These are phyloP conservation scores for Hypoxylon lienhwacheense DNA, from an alignment of 495 filamentous ascomycete species.

Conservation along the genomic window DNA sequence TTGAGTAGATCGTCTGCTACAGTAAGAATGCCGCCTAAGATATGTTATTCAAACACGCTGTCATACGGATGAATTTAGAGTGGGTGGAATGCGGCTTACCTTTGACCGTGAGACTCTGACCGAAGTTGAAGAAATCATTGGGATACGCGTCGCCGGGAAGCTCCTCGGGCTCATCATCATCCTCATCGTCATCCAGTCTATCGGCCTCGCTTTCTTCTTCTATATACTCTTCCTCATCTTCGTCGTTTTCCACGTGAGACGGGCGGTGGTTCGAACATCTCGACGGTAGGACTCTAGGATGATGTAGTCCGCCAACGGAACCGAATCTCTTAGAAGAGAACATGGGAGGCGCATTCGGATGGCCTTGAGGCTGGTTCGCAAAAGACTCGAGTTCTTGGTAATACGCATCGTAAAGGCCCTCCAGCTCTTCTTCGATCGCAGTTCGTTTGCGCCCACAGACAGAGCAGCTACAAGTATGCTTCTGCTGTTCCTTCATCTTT, in stretches of 20 bases:
- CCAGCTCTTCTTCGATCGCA: conserved; percentile 96
- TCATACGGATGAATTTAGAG: conserved; percentile 38
- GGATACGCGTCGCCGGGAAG: conserved; percentile 66
- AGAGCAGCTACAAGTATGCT: conserved; percentile 97
- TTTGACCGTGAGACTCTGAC: conserved; percentile 94
- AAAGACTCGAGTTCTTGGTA: conserved; percentile 98
- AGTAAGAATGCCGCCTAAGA: conserved; percentile 91
- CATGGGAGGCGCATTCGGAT: conserved; percentile 59
- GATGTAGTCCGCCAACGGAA: conserved; percentile 55
- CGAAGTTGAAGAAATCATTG: conserved; percentile 93
- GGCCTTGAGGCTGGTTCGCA: conserved; percentile 80
- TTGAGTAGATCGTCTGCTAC: conserved; percentile 98
- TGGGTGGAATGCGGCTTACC: conserved; percentile 57
- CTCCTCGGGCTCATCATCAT: conserved; percentile 60
- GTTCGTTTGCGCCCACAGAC: conserved; percentile 96
- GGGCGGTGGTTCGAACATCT: conserved; percentile 54
- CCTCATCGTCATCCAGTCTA: conserved; percentile 63
- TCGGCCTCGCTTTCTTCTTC: conserved; percentile 58
- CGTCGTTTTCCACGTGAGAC: conserved; percentile 57
- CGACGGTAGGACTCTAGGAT: conserved; percentile 50
- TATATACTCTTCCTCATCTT: conserved; percentile 67
- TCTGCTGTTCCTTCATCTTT: conserved; percentile 99
- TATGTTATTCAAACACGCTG: conserved; percentile 38
- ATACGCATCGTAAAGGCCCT: conserved; percentile 99
- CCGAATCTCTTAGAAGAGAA: conserved; percentile 63